A percentile compares a stretch with the other conserved stretches of the same genome.
Evolutionary conservation across 208 protist genomes (phyloP).

Genomic region (Wallacemonas sp.): DNA sequence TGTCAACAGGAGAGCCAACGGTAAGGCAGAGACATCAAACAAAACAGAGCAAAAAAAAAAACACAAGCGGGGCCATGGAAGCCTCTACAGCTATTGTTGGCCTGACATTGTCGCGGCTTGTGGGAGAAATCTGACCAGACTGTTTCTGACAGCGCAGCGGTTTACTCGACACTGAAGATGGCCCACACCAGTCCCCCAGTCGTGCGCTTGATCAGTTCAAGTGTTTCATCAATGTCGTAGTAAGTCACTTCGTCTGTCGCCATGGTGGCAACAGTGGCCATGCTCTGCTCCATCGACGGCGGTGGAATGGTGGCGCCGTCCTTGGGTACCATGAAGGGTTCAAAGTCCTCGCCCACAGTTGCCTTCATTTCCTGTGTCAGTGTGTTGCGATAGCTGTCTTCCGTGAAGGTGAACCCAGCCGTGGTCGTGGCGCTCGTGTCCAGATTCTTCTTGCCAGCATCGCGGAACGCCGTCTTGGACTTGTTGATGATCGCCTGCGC

Average conservation of each 20-base stretch:
- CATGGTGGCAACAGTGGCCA: conserved; percentile 8
- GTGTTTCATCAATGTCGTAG: conserved; percentile 61
- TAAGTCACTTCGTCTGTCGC: background rate
- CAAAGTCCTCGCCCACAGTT: conserved; percentile 9
- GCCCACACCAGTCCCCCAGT: conserved; percentile 72
- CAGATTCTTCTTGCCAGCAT: background rate
- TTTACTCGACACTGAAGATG: conserved; percentile 62
- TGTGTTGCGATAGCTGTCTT: conserved; percentile 42
- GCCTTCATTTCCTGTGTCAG: conserved; percentile 30
- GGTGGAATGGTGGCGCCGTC: background rate
- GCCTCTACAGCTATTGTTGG: too few relatives aligned
- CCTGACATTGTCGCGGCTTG: too few relatives aligned
- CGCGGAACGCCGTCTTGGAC: conserved; percentile 55
- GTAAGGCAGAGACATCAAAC: background rate
- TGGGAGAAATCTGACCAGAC: too few relatives aligned
- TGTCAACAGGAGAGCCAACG: conserved; percentile 11
- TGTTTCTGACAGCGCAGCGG: background rate
- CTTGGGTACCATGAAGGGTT: conserved; percentile 23
- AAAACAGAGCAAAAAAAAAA: background rate
- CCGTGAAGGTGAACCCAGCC: conserved; percentile 32
- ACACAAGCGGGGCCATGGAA: too few relatives aligned
- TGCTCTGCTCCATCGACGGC: conserved; percentile 26
- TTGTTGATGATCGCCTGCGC: conserved; percentile 70
- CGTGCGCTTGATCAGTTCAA: conserved; percentile 46
- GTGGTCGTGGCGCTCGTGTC: background rate